phyloP scores from a whole-genome alignment of 2,329 filamentous ascomycete species.

The Diaporthe sp. region DNA sequence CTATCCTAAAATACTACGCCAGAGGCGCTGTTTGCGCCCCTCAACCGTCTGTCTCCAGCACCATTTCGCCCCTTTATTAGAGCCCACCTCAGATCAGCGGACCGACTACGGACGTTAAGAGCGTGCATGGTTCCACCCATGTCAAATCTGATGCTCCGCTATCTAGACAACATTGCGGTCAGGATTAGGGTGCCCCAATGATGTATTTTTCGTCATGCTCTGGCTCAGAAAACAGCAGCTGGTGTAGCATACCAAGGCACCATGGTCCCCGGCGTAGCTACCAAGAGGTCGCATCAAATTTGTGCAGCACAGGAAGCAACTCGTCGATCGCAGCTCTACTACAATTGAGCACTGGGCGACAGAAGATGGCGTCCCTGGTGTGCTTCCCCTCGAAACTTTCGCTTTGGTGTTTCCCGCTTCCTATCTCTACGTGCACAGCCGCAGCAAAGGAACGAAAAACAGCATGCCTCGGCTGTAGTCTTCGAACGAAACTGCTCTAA shows the following conservation, averaged over 20 bases:
- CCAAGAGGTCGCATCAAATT: background rate
- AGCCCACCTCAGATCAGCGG: background rate
- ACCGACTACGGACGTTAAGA: background rate
- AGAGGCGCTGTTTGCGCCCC: background rate
- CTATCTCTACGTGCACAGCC: background rate
- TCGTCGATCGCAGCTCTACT: background rate
- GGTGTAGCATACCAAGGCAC: background rate
- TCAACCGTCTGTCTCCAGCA: background rate
- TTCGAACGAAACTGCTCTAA: background rate
- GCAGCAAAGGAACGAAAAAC: background rate
- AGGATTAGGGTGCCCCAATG: background rate
- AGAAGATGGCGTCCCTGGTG: background rate
- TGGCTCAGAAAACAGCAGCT: background rate
- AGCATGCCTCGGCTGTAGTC: background rate
- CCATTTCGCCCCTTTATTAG: background rate
- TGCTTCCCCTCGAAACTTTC: background rate
- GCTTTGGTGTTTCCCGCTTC: no score
- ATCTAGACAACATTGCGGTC: background rate
- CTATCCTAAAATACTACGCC: background rate
- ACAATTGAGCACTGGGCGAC: background rate
- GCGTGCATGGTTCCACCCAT: background rate
- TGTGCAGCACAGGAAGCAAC: background rate
- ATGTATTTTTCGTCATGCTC: background rate
- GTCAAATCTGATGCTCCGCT: background rate
- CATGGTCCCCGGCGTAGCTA: background rate